Conservation (phyloP, 257 asterid genomes). For the Ilex asprella region DNA sequence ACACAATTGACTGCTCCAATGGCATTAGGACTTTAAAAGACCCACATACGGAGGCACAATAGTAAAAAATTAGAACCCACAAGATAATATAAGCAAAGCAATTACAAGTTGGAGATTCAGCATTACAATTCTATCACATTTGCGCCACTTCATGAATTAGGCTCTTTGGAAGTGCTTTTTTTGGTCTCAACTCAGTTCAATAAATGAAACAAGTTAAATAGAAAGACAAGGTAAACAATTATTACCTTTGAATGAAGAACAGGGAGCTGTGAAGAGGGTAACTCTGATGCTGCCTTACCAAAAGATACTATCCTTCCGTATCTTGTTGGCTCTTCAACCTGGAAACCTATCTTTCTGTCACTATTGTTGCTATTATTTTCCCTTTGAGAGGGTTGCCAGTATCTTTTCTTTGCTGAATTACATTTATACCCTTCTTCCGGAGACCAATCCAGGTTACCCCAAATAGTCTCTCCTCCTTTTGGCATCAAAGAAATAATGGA, state of each 20-base stretch:
- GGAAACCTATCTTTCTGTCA: conserved; percentile 17
- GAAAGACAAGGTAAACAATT: neutral
- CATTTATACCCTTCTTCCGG: conserved; percentile 75
- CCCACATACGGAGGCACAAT: no score
- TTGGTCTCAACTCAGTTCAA: no score
- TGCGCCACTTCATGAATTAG: no score
- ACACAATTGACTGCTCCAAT: no score
- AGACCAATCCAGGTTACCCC: conserved; percentile 86
- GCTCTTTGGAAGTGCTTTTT: no score
- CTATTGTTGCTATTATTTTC: conserved; percentile 30
- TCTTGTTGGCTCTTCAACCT: conserved; percentile 34
- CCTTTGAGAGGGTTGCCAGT: conserved; percentile 12
- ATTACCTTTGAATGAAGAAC: conserved; percentile 38
- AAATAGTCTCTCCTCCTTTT: conserved; percentile 84
- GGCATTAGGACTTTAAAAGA: no score
- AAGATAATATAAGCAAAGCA: no score
- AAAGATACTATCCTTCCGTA: conserved; percentile 75
- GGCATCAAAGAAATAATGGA: conserved; percentile 69
- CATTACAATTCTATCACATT: no score
- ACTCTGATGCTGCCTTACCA: conserved; percentile 53
- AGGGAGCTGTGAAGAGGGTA: conserved; percentile 49
- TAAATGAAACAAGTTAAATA: neutral
- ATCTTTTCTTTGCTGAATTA: conserved; percentile 23
- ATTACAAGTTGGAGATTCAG: no score
- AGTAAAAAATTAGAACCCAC: no score